A percentile compares a stretch with the other conserved stretches of the same genome.
Evolutionary conservation across 306 rosid genomes (phyloP).

Genomic region (Ormosia emarginata): DNA sequence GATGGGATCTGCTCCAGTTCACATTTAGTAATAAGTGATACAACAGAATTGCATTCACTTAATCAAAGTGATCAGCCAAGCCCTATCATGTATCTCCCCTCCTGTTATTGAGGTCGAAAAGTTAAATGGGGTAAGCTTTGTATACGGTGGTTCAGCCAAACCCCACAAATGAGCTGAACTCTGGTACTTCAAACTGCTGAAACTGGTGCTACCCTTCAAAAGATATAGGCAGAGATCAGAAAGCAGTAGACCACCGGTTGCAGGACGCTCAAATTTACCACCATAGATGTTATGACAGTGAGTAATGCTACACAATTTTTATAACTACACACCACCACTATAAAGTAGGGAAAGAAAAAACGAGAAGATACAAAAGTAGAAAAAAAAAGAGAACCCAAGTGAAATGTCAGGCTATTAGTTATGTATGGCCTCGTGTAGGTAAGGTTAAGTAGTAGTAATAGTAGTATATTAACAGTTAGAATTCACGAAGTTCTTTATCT

Average conservation of each 20-base stretch:
- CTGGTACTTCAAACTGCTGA: slow-evolving; percentile 37
- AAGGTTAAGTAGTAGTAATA: slow-evolving; percentile 39
- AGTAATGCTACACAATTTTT: slow-evolving; percentile 51
- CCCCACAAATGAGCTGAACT: slow-evolving; percentile 33
- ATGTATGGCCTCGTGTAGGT: slow-evolving; percentile 59
- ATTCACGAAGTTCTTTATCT: slow-evolving; percentile 60
- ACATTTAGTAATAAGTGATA: slow-evolving; percentile 46
- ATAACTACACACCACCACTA: slow-evolving; percentile 63
- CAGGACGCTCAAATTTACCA: slow-evolving; percentile 44
- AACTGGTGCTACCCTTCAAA: slow-evolving; percentile 23
- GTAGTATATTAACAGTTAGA: slow-evolving; percentile 51
- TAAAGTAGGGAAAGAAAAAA: slow-evolving; percentile 21
- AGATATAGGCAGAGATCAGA: slow-evolving; percentile 10
- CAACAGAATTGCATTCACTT: slow-evolving; percentile 42
- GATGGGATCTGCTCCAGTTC: slow-evolving; percentile 34
- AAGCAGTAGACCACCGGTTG: neutral
- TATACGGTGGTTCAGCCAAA: slow-evolving; percentile 43
- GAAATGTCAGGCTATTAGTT: slow-evolving; percentile 56
- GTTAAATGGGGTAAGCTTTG: slow-evolving; percentile 33
- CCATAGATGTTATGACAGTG: slow-evolving; percentile 42
- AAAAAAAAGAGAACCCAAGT: slow-evolving; percentile 33
- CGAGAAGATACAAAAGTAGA: slow-evolving; percentile 6
- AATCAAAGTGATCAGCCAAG: slow-evolving; percentile 38
- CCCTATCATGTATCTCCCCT: slow-evolving; percentile 31
- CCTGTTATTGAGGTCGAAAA: slow-evolving; percentile 31